A percentile compares a stretch with the other conserved stretches of the same genome.
Conservation (phyloP, 768 basidiomycete species). For the Phaeolepiota aurea region DNA sequence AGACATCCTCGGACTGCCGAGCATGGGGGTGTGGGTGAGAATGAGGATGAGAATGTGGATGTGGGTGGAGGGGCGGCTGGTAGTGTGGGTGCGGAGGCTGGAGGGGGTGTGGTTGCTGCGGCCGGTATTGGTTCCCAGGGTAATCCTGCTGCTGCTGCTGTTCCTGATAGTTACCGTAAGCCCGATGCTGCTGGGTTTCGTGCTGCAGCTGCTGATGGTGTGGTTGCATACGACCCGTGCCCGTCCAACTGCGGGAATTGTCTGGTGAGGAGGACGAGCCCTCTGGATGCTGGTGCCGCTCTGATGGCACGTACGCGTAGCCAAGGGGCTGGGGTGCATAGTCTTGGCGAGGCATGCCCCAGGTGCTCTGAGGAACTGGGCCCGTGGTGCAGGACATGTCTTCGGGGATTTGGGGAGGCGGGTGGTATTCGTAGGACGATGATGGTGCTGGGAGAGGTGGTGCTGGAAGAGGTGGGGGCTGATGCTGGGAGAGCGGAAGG, state of each 20-base stretch:
- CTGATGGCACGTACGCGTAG: slow-evolving; percentile 12
- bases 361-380: slow-evolving; percentile 1
- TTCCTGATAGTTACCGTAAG: slow-evolving; percentile 1
- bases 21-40: slow-evolving; percentile 9
- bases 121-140: slow-evolving; percentile 2
- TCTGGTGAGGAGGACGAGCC: slow-evolving; percentile 1
- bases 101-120: background rate
- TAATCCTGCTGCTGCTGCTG: background rate
- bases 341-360: background rate
- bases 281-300: slow-evolving; percentile 8
- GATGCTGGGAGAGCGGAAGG: background rate
- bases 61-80: slow-evolving; percentile 10
- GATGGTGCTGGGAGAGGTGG: no score
- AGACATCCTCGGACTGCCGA: no score
- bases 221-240: slow-evolving; percentile 5
- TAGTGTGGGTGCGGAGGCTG: slow-evolving; percentile 7
- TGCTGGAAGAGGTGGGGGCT: background rate
- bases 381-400: background rate
- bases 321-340: slow-evolving; percentile 7
- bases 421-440: no score
- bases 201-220: slow-evolving; percentile 5
- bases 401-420: no score
- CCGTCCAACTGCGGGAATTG: slow-evolving; percentile 1
- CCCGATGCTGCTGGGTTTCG: background rate
- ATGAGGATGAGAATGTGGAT: slow-evolving; percentile 7